These are phyloP conservation scores for Echinochloa phyllopogon DNA, from an alignment of 176 grass and related monocot species.

Conservation along the genomic window DNA sequence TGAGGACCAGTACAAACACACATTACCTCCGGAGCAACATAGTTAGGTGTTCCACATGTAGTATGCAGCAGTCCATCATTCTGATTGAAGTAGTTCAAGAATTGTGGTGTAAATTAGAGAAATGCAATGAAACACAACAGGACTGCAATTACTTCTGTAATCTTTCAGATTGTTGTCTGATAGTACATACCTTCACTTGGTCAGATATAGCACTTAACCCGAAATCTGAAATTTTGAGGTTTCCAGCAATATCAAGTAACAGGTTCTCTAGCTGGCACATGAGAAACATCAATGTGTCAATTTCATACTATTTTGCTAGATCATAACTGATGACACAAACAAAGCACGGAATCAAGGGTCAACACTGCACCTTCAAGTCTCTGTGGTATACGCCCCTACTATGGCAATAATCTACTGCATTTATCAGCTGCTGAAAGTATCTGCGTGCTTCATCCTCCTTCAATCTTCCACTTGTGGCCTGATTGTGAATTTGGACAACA, in stretches of 20 bases:
- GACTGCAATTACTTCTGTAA: background rate
- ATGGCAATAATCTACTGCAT: slow-evolving; percentile 91
- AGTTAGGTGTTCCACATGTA: slow-evolving; percentile 90
- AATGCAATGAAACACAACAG: slow-evolving; percentile 8
- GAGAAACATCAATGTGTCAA: slow-evolving; percentile 27
- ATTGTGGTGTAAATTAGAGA: background rate
- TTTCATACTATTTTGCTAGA: background rate
- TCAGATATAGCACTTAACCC: slow-evolving; percentile 87
- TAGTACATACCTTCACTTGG: slow-evolving; percentile 81
- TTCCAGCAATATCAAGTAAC: slow-evolving; percentile 74
- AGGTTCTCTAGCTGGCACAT: slow-evolving; percentile 74
- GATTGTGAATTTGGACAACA: background rate
- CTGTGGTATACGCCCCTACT: slow-evolving; percentile 95
- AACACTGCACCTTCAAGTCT: slow-evolving; percentile 70
- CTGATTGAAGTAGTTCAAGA: slow-evolving; percentile 47
- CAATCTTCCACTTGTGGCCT: slow-evolving; percentile 74
- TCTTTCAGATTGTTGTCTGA: background rate
- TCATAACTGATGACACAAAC: slow-evolving; percentile 7
- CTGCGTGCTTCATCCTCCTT: slow-evolving; percentile 86
- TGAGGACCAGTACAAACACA: background rate
- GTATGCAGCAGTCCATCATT: slow-evolving; percentile 88
- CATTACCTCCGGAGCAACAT: slow-evolving; percentile 85
- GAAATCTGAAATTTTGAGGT: slow-evolving; percentile 87
- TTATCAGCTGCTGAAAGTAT: slow-evolving; percentile 90
- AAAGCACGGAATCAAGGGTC: slow-evolving; percentile 26